Evolutionary conservation across 352 stramenopile genomes (phyloP), one percentile per base, ranked within the genome.

Genomic region (Halophytophthora polymorphica): DNA sequence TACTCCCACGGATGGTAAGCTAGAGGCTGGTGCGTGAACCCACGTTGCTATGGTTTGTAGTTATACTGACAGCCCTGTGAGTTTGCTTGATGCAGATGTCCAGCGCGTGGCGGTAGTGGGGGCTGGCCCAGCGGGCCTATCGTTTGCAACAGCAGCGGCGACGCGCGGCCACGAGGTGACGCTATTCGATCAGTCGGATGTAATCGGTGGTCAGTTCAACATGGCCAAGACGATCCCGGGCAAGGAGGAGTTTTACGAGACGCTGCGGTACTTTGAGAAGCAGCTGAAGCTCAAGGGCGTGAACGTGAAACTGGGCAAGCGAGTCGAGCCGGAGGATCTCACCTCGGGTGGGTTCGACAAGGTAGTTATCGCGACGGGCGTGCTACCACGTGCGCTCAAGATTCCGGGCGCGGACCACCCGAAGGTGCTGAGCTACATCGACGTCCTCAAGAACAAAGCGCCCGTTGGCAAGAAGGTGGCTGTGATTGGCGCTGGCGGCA

Each of bases 221-320:
- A 97, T 98, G 84, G 96, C 96, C 35, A 98, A 98, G 77, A 69
- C 76, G 36, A 84, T 99, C 47, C 96, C 96, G 11, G 95, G 96
- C 19, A 99, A 99, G 67, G 95, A 98, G 54, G 96, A 98, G 61
- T 99, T 99, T 56, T 86, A 98, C 62, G 96, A 99, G 77, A 98
- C 95, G 14, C 72, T 99, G 36, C 83, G 96, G 7, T 98, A 98
- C 72, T 99, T 98, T 64, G 56, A 78, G 45, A 86, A 86, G 36
- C 80, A 95, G 61, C 58, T 98, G 41, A 80, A 96, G 57, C 73
- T 96, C 29, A 71, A 67, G 2, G 71, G 72, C 14, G 90, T 97
- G 1, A 82, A 94, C n/a, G 66, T 97, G 29, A 71, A 81, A 37
- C 77, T 97, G 23, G 64, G 70, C 29, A 45, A 76, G 39, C 66